Evolutionary conservation across 305 asterid genomes (phyloP).

Genomic region (Fraxinus angustifolia): DNA sequence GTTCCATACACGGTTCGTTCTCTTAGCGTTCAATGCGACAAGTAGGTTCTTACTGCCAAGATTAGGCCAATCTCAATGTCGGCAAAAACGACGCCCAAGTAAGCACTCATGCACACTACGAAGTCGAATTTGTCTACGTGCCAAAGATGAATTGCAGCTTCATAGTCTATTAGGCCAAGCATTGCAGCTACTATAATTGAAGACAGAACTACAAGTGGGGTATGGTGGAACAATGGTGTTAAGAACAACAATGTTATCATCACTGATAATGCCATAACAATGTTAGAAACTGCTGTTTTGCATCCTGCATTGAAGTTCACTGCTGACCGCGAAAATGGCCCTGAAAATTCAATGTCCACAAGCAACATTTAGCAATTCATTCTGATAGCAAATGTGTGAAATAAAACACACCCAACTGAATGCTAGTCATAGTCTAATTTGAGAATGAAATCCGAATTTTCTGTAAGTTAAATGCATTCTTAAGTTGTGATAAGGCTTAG

Average conservation of each 20-base stretch:
- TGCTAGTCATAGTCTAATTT: neutral
- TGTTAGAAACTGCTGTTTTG: constrained; percentile 91
- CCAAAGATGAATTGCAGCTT: constrained; percentile 85
- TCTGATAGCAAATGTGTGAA: neutral
- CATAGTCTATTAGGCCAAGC: constrained; percentile 91
- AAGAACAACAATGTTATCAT: constrained; percentile 64
- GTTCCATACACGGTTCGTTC: neutral
- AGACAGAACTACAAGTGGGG: constrained; percentile 77
- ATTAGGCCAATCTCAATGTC: constrained; percentile 67
- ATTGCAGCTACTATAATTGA: constrained; percentile 77
- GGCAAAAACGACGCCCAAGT: constrained; percentile 72
- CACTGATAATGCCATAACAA: constrained; percentile 87
- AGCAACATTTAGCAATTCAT: neutral
- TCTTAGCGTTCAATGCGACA: neutral
- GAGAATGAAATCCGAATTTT: neutral
- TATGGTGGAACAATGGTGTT: constrained; percentile 80
- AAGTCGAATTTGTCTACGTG: constrained; percentile 82
- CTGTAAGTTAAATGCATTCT: neutral
- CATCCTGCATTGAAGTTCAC: constrained; percentile 98
- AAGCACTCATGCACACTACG: constrained; percentile 73
- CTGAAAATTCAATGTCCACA: constrained; percentile 29
- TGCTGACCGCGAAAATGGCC: constrained; percentile 90
- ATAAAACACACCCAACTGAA: neutral
- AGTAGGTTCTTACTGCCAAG: constrained; percentile 51
- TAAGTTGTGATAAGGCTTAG: too few species aligned